A percentile compares a stretch with the other conserved stretches of the same genome.
These are phyloP conservation scores for Obba rivulosa DNA, from an alignment of 768 basidiomycete genomes.

Conservation along the genomic window DNA sequence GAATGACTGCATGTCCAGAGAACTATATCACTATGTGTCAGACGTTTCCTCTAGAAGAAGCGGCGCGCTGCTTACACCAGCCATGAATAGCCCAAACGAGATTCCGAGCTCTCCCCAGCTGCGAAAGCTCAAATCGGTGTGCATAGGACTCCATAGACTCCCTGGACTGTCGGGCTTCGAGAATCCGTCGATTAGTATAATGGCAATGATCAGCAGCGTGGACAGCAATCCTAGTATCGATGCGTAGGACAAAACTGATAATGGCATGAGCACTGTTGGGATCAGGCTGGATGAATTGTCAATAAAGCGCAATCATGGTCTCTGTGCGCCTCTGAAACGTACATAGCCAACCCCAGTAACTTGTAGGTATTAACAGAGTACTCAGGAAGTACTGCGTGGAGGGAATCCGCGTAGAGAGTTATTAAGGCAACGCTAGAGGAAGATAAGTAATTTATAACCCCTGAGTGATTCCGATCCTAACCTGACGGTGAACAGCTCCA, in stretches of 20 bases:
- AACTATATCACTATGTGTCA: conserved; percentile 42
- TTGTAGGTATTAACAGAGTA: conserved; percentile 74
- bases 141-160: conserved; percentile 70
- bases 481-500: conserved; percentile 85
- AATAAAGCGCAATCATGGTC: conserved; percentile 1
- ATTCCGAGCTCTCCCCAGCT: conserved; percentile 61
- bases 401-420: conserved; percentile 82
- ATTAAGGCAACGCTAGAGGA: conserved; percentile 74
- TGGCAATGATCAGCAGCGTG: conserved; percentile 64
- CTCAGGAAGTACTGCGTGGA: conserved; percentile 65
- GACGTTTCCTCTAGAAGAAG: neutral
- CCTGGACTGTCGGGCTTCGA: conserved; percentile 70
- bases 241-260: conserved; percentile 82
- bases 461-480: conserved; percentile 23
- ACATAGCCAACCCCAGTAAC: conserved; percentile 67
- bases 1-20: conserved; percentile 89
- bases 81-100: conserved; percentile 88
- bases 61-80: conserved; percentile 48
- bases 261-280: conserved; percentile 81
- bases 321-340: conserved; percentile 21
- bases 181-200: conserved; percentile 80
- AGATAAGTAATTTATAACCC: neutral
- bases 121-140: conserved; percentile 55
- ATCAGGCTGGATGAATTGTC: conserved; percentile 48
- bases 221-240: conserved; percentile 85